These are phyloP conservation scores for Chlorella sp. DNA, from an alignment of 139 green algal species.

Conservation along the genomic window DNA sequence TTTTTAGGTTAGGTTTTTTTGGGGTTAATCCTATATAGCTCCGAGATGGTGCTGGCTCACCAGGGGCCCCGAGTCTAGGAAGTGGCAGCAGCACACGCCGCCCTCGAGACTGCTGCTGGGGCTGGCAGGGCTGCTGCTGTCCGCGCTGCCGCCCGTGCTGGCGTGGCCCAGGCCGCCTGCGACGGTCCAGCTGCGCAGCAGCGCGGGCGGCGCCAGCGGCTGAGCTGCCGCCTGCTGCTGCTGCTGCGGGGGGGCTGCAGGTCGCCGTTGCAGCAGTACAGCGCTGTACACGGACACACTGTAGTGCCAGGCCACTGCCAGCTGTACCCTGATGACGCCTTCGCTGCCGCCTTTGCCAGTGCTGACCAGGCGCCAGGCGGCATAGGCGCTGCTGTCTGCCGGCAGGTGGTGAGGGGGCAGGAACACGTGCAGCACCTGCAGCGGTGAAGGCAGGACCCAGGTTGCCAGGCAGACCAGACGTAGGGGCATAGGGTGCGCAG, in stretches of 20 bases:
- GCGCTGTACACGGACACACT: conserved; percentile 18
- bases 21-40: no score
- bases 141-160: background rate
- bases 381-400: conserved; percentile 26
- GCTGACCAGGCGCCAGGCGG: conserved; percentile 32
- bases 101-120: background rate
- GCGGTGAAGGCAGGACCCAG: background rate
- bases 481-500: no score
- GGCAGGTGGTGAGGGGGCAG: conserved; percentile 30
- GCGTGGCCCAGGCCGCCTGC: background rate
- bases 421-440: conserved; percentile 46
- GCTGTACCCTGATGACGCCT: background rate
- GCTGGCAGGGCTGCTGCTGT: background rate
- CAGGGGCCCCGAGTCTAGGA: conserved; percentile 25
- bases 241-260: background rate
- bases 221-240: background rate
- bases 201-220: conserved; percentile 13
- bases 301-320: conserved; percentile 31
- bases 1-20: no score
- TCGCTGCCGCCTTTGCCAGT: background rate
- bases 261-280: conserved; percentile 3
- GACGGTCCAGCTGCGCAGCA: conserved; percentile 28
- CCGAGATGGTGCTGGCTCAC: background rate
- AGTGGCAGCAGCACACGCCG: conserved; percentile 13
- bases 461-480: no score